Base-by-base conservation (phyloP, 805 yeast genomes). In the Ogataea philodendri region DNA sequence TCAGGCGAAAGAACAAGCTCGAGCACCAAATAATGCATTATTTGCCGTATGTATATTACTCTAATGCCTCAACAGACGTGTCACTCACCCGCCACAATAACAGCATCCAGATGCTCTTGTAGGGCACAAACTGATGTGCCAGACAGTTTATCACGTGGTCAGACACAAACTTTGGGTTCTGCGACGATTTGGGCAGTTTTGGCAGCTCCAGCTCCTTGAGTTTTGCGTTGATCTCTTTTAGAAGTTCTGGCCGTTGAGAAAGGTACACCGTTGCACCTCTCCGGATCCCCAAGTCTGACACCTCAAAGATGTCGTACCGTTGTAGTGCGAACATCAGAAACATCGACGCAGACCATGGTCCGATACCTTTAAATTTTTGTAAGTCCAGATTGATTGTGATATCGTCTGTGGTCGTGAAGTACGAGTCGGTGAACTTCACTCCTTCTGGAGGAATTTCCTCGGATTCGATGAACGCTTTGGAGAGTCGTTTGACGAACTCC, bases 321-420 rank as follows among this genome's bases (percentile, higher is more conserved):
- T 70, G 70, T 28, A 88, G 61, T 1, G 84, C 82, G 53, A 86
- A 86, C 15, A 81, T 52, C 11, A 84, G 60, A 58, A 87, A 89
- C 96, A 89, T 89, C 36, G 82, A 83, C 0, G 93, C 89, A 4
- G 88, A 76, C 97, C 97, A 89, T 2, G 70, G 70, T 0, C 93
- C 94, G 11, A 84, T 72, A 0, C 94, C 94, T 50, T 83, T 82
- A 43, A 83, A 49, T 9, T 32, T 33, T 23, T 52, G 55, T 16
- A 54, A 39, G 29, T 41, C 45, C 5, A 20, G 14, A 26, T 35
- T 37, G 13, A 54, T 22, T 3, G 39, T 22, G 8, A 29, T 35
- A 32, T 51, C 51, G 17, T 39, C 45, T 3, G 41, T 32, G 6
- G 22, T 37, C 18, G 42, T 32, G 31, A 54, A 52, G 36, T 46